Percentiles rank a stretch among this genome's conserved stretches.
phyloP scores from a whole-genome alignment of 1,284 basidiomycete genomes.

The Puccinia horiana region DNA sequence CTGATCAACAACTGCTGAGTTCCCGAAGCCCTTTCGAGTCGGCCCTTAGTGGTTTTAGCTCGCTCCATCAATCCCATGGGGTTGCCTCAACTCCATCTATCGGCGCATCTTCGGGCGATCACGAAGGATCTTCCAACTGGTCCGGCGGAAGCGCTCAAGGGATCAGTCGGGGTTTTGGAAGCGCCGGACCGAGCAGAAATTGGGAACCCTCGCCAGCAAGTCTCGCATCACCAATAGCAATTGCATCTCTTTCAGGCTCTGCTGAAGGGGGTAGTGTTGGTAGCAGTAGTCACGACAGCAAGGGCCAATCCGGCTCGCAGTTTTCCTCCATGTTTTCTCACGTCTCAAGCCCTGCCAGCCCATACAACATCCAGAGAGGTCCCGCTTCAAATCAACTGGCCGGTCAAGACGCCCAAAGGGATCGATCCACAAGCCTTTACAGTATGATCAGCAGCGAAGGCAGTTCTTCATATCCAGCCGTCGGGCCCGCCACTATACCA shows the following conservation, averaged over 20 bases:
- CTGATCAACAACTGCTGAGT: not conserved
- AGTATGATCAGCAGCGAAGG: slow-evolving; percentile 35
- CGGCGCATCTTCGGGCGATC: slow-evolving; percentile 7
- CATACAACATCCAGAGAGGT: slow-evolving; percentile 8
- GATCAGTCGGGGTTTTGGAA: not conserved
- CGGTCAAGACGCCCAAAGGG: not conserved
- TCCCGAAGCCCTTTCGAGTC: slow-evolving; percentile 28
- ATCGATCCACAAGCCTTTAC: slow-evolving; percentile 33
- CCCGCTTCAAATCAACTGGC: not conserved
- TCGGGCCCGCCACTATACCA: not conserved
- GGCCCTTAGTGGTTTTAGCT: not conserved
- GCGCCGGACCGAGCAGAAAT: not conserved
- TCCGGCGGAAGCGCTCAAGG: slow-evolving; percentile 27
- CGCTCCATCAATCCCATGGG: not conserved
- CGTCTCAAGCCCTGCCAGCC: slow-evolving; percentile 22
- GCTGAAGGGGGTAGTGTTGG: slow-evolving; percentile 22
- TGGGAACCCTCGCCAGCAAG: not conserved
- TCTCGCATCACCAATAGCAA: slow-evolving; percentile 45
- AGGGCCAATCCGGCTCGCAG: slow-evolving; percentile 18
- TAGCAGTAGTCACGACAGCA: slow-evolving; percentile 43
- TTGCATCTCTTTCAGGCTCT: slow-evolving; percentile 3
- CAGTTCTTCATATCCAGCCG: not conserved
- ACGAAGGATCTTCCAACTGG: slow-evolving; percentile 31
- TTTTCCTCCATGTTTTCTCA: slow-evolving; percentile 36
- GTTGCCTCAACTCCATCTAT: not conserved